Base-by-base conservation (phyloP, 1,284 basidiomycete genomes). In the Microstroma glucosiphilum region DNA sequence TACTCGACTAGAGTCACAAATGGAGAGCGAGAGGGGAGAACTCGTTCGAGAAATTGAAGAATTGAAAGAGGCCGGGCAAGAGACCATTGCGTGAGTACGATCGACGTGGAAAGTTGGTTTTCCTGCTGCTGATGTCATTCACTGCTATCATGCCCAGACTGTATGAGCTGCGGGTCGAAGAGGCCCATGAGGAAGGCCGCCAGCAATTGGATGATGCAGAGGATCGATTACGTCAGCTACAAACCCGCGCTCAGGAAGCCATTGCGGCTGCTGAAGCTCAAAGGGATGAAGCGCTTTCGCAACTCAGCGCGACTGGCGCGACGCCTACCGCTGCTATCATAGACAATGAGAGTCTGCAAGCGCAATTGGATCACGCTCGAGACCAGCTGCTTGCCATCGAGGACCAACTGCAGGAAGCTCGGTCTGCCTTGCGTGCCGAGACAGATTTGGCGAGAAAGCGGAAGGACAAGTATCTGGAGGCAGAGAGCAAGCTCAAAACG, bases 171-270 rank as follows among this genome's bases (percentile, higher is more conserved):
- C 62, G 65, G 56, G 66, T 58, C 40, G 63, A 66, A 17, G 65
- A 65, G 57, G 70, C 72, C 25, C 63, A 70, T 63, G 75, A 72
- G 60, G 75, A 75, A 49, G 65, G 79, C 41, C 75, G 78, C 21
- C 80, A 81, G 56, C 73, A 79, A 61, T 61, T 81, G 56, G 78
- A 74, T 0, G 72, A 73, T 13, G 78, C 40, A 55, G 61, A 53
- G 21, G 61, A 71, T 67, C 91, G 89, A 89, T 92, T 85, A 92
- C 90, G 0, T 92, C 92, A 64, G 1, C 56, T 78, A 3, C 69
- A 71, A 68, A 89, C 89, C 41, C 82, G 94, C 41, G 96, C 96
- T 75, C 92, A 97, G 81, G 90, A 92, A 72, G 86, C 88, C 41
- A 82, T 93, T 23, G 87, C 85, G 62, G 83, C 82, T 1, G 84